These are phyloP conservation scores for Penicillium sp. DNA, from an alignment of 2,329 filamentous ascomycete genomes.

Conservation along the genomic window DNA sequence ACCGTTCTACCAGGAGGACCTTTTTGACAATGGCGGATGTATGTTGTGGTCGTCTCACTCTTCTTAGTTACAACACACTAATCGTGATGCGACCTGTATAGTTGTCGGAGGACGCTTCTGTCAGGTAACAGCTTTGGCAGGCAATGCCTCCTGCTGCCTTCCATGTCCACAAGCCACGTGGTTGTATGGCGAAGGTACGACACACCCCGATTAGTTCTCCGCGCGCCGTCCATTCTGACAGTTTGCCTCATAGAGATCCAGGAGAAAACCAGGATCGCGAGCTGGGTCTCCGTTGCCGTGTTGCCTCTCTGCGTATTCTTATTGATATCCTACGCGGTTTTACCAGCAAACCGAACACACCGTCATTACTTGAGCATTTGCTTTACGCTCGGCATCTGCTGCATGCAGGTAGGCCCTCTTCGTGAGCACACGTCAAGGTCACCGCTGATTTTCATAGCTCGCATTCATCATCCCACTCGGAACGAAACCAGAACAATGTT, in stretches of 20 bases:
- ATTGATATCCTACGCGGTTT: constrained; percentile 75
- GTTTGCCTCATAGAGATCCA: constrained; percentile 49
- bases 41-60: constrained; percentile 39
- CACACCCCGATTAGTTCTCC: constrained; percentile 6
- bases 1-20: constrained; percentile 70
- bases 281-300: constrained; percentile 80
- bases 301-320: constrained; percentile 75
- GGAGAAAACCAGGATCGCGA: constrained; percentile 68
- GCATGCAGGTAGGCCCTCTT: constrained; percentile 72
- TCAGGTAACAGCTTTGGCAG: constrained; percentile 48
- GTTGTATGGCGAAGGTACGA: constrained; percentile 63
- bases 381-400: constrained; percentile 72
- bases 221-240: not conserved
- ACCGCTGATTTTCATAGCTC: constrained; percentile 58
- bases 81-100: constrained; percentile 37
- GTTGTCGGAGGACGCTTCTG: constrained; percentile 67
- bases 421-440: not conserved
- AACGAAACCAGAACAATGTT: constrained; percentile 78
- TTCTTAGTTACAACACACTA: constrained; percentile 31
- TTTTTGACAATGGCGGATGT: constrained; percentile 73
- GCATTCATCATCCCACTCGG: constrained; percentile 90
- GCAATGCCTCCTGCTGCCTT: constrained; percentile 73
- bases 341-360: constrained; percentile 87
- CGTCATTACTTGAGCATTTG: constrained; percentile 93
- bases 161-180: constrained; percentile 88